phyloP scores from a whole-genome alignment of 257 asterid genomes.

The Penstemon barbatus region DNA sequence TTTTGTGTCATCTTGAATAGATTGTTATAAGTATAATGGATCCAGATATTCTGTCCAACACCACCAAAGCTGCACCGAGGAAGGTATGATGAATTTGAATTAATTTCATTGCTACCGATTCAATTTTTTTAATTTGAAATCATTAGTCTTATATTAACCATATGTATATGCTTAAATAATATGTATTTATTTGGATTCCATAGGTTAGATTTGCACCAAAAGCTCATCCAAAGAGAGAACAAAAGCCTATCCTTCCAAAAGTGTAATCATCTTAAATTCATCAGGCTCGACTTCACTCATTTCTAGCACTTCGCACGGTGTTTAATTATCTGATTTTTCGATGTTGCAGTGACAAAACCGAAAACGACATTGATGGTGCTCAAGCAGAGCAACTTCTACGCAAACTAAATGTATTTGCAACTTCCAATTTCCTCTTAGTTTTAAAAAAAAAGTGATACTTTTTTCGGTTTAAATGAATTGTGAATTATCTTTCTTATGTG shows the following conservation, averaged over 20 bases:
- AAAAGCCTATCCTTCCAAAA: slow-evolving; percentile 52
- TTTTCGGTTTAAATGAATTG: neutral
- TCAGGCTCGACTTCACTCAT: neutral
- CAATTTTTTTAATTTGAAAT: neutral
- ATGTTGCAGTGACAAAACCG: too few relatives aligned
- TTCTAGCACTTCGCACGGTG: neutral
- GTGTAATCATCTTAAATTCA: slow-evolving; percentile 43
- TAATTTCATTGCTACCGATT: neutral
- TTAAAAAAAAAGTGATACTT: too few relatives aligned
- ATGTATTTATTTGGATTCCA: neutral
- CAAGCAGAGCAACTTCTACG: slow-evolving; percentile 67
- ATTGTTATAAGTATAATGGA: slow-evolving; percentile 30
- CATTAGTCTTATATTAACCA: slow-evolving; percentile 7
- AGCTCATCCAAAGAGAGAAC: slow-evolving; percentile 68
- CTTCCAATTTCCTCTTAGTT: neutral
- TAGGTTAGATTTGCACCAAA: slow-evolving; percentile 79
- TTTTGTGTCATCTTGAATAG: too few relatives aligned
- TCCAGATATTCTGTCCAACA: slow-evolving; percentile 4
- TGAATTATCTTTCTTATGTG: slow-evolving; percentile 13
- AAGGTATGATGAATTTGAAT: slow-evolving; percentile 31
- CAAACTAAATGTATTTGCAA: slow-evolving; percentile 51
- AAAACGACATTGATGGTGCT: too few relatives aligned
- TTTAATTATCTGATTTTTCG: slow-evolving; percentile 2
- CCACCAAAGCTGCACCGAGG: slow-evolving; percentile 31
- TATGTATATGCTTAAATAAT: slow-evolving; percentile 6